These are phyloP conservation scores for Nicotiana attenuata DNA, from an alignment of 257 asterid genomes.

Conservation along the genomic window DNA sequence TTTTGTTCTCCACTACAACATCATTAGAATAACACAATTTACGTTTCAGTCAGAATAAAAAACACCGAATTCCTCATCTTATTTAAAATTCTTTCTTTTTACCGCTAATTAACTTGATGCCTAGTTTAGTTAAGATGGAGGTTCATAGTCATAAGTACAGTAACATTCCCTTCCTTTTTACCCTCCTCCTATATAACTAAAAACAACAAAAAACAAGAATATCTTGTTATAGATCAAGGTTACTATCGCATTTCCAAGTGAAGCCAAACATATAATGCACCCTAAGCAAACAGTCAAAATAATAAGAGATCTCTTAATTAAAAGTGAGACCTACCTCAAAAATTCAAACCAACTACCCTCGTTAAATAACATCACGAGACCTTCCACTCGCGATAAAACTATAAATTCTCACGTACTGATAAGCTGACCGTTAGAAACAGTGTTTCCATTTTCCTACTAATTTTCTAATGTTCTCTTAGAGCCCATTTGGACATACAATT, in stretches of 20 bases:
- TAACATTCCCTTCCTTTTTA: no score
- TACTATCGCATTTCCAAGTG: no score
- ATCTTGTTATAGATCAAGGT: neutral
- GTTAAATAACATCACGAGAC: neutral
- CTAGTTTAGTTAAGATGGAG: no score
- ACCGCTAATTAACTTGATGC: no score
- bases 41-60: neutral
- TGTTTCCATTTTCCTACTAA: constrained; percentile 18
- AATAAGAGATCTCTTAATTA: neutral
- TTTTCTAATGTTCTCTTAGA: neutral
- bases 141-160: no score
- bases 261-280: neutral
- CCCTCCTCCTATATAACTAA: no score
- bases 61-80: neutral
- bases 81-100: neutral
- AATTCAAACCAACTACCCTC: constrained; percentile 19
- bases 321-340: neutral
- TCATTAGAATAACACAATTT: neutral
- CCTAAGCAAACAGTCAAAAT: neutral
- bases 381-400: neutral
- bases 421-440: constrained; percentile 49
- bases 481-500: no score
- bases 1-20: neutral
- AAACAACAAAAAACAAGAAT: no score
- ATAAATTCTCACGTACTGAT: constrained; percentile 11